Conservation (phyloP, 2,329 filamentous ascomycete genomes). For the Botrytis tulipae region DNA sequence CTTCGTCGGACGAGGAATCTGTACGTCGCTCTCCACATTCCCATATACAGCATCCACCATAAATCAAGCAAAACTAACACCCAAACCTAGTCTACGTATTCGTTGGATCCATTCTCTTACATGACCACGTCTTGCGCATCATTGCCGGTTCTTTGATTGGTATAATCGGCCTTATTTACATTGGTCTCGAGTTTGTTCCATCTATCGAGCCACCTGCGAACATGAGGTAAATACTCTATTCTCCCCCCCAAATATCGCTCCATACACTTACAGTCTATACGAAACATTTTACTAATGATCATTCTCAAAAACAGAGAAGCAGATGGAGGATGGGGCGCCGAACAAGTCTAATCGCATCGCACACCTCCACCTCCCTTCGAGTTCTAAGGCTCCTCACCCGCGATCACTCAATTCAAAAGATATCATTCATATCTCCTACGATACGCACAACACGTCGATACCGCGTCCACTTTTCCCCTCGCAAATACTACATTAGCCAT, state of each 20-base stretch:
- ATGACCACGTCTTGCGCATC: constrained; percentile 62
- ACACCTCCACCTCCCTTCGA: background rate
- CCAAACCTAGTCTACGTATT: constrained; percentile 82
- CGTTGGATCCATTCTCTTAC: constrained; percentile 80
- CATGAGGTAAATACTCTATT: constrained; percentile 43
- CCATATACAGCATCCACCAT: constrained; percentile 8
- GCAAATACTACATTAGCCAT: background rate
- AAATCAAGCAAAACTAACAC: constrained; percentile 26
- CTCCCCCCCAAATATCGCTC: too few relatives aligned
- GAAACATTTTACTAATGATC: background rate
- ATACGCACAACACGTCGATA: background rate
- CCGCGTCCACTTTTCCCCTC: background rate
- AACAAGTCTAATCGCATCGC: constrained; percentile 34
- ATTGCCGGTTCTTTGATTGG: constrained; percentile 78
- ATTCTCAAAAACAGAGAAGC: constrained; percentile 44
- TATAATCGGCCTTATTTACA: constrained; percentile 74
- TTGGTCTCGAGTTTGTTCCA: constrained; percentile 71
- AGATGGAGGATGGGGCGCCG: constrained; percentile 39
- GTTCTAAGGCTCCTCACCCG: too few relatives aligned
- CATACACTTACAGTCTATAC: too few relatives aligned
- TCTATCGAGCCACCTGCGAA: constrained; percentile 66
- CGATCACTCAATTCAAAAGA: background rate
- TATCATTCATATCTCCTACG: background rate
- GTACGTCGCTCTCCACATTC: constrained; percentile 55
- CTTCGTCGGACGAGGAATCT: constrained; percentile 91